phyloP scores from a whole-genome alignment of 139 green algal genomes.

The Limnomonas spitsbergensis region DNA sequence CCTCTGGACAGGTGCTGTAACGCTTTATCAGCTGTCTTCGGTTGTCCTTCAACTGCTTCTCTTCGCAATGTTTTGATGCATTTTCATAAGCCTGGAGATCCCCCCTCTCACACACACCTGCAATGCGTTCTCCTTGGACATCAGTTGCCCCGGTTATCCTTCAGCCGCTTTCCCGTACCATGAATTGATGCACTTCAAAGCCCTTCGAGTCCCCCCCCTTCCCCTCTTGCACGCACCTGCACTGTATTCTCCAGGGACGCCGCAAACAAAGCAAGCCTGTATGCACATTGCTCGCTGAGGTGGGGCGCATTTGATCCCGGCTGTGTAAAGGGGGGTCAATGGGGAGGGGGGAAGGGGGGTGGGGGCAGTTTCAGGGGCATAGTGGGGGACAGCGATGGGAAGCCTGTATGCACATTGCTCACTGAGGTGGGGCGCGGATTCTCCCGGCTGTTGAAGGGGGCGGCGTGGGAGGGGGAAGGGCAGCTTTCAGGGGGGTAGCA shows the following conservation, averaged over 20 bases:
- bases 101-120: too few species aligned
- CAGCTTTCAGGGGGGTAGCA: neutral
- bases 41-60: too few species aligned
- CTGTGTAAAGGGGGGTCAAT: constrained; percentile 13
- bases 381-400: neutral
- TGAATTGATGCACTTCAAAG: too few species aligned
- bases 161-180: too few species aligned
- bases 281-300: neutral
- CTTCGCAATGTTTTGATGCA: too few species aligned
- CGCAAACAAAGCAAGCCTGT: constrained; percentile 6
- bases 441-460: neutral
- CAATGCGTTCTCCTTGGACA: too few species aligned
- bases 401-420: neutral
- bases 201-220: too few species aligned
- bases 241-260: neutral
- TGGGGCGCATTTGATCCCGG: neutral
- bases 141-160: too few species aligned
- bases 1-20: too few species aligned
- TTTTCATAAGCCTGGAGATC: too few species aligned
- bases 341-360: neutral
- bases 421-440: neutral
- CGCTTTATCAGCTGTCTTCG: too few species aligned
- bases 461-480: neutral
- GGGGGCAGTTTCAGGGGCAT: neutral
- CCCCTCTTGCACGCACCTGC: too few species aligned